Base-by-base conservation (phyloP, 2,329 filamentous ascomycete genomes). In the Neodidymelliopsis sp. region DNA sequence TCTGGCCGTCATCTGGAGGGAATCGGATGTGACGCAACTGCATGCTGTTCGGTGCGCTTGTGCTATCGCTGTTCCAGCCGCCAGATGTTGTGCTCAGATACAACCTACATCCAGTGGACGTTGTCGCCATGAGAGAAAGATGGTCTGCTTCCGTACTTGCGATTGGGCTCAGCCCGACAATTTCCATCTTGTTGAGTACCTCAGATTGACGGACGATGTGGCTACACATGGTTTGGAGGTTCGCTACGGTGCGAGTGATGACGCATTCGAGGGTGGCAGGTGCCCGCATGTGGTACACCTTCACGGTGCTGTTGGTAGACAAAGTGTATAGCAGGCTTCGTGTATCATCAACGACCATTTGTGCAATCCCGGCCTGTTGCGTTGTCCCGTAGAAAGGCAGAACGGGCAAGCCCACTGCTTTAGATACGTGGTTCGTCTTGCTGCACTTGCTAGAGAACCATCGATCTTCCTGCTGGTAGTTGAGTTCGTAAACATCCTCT, bases 21-120 rank as follows among this genome's bases (percentile, higher is more conserved):
- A 96, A 96, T 68, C 94, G 95, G 73, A 99, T 90, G 66, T 96
- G 94, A 61, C 95, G 89, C n/a, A 97, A 86, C 72, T 97, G 92
- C 91, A 99, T 97, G 74, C 91, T 97, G 62, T 90, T 92, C 0
- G 94, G 92, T 0, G 89, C 86, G 49, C 81, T 86, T 6, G 83
- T 81, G 15, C 83, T 79, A 16, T 82, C 82, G 11, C 81, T 81
- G 45, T 77, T 74, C 75, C 87, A 88, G 22, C 85, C 84, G 13
- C 90, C 88, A 56, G 88, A 88, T 0, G 91, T 96, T 4, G 93
- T 91, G 67, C 91, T 97, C 43, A 99, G 81, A 70, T 94, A 97
- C 4, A 99, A 84, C 16, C 94, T 86, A 68, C 92, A 96, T 15
- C 95, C 94, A 0, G 91, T 95, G 49, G 88, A 87, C 0, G 93